Conservation (phyloP, 2,329 filamentous ascomycete genomes). For the Exophiala calicioides region DNA sequence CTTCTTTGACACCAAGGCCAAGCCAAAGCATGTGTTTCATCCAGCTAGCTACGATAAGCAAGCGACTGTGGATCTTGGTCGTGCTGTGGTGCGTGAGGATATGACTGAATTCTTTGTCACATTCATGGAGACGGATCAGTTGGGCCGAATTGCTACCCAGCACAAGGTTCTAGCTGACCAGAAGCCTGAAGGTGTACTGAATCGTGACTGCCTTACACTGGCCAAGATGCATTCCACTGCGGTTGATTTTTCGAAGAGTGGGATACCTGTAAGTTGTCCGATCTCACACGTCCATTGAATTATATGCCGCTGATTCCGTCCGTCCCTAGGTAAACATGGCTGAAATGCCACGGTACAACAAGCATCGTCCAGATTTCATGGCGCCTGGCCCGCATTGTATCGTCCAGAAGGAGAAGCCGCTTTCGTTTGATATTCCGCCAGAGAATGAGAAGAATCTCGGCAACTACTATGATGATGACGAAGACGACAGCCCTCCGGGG, state of each 20-base stretch:
- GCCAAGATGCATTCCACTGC: slow-evolving; percentile 69
- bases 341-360: slow-evolving; percentile 44
- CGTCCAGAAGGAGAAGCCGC: slow-evolving; percentile 40
- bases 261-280: slow-evolving; percentile 52
- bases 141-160: slow-evolving; percentile 65
- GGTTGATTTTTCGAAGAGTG: slow-evolving; percentile 76
- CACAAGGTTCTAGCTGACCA: slow-evolving; percentile 68
- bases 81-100: slow-evolving; percentile 61
- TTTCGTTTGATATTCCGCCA: slow-evolving; percentile 44
- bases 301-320: background rate
- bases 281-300: background rate
- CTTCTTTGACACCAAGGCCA: slow-evolving; percentile 62
- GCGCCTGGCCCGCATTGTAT: slow-evolving; percentile 40
- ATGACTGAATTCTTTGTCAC: slow-evolving; percentile 81
- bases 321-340: slow-evolving; percentile 50
- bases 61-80: slow-evolving; percentile 58
- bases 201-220: slow-evolving; percentile 55
- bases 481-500: slow-evolving; percentile 28
- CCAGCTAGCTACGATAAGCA: slow-evolving; percentile 72
- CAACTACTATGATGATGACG: slow-evolving; percentile 48
- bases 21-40: slow-evolving; percentile 33
- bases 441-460: no score
- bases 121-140: slow-evolving; percentile 68
- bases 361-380: slow-evolving; percentile 56
- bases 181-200: slow-evolving; percentile 51